Evolutionary conservation across 352 stramenopile species (phyloP).

Genomic region (Phytophthora megakarya): DNA sequence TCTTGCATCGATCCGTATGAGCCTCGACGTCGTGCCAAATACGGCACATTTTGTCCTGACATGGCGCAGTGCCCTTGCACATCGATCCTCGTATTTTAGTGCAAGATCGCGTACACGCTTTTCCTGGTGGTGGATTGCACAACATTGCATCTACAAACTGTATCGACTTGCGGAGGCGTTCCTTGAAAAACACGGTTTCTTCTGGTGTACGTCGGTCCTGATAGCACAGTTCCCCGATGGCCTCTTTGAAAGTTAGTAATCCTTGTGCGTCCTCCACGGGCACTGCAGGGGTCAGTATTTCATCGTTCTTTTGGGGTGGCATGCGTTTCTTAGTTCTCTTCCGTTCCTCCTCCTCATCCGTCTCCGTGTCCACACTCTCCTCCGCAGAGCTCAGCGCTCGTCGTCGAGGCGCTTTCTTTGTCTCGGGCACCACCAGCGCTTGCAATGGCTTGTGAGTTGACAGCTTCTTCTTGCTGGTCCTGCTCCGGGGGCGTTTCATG

Average conservation of each 20-base stretch:
- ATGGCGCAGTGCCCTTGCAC: constrained; percentile 66
- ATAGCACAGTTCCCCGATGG: constrained; percentile 73
- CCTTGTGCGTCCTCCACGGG: constrained; percentile 48
- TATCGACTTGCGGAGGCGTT: constrained; percentile 64
- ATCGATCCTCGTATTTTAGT: constrained; percentile 70
- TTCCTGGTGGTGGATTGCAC: constrained; percentile 54
- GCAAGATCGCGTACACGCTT: constrained; percentile 54
- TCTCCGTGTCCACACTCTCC: constrained; percentile 33
- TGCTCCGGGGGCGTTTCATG: constrained; percentile 24
- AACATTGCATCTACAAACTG: constrained; percentile 72
- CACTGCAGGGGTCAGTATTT: constrained; percentile 23
- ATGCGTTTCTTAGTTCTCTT: constrained; percentile 21
- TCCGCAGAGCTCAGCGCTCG: constrained; percentile 21
- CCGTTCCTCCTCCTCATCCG: constrained; percentile 23
- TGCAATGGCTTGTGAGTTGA: constrained; percentile 30
- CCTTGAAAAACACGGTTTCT: constrained; percentile 75
- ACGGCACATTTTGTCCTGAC: constrained; percentile 71
- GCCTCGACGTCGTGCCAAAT: constrained; percentile 79
- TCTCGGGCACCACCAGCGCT: constrained; percentile 1
- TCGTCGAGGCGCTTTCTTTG: constrained; percentile 23
- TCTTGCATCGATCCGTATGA: constrained; percentile 68
- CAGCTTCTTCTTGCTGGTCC: constrained; percentile 34
- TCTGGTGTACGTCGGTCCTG: constrained; percentile 49
- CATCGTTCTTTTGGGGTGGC: constrained; percentile 18
- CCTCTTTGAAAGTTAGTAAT: constrained; percentile 66